These are phyloP conservation scores for Stramenopiles sp. DNA, from an alignment of 352 stramenopile species.

Conservation along the genomic window DNA sequence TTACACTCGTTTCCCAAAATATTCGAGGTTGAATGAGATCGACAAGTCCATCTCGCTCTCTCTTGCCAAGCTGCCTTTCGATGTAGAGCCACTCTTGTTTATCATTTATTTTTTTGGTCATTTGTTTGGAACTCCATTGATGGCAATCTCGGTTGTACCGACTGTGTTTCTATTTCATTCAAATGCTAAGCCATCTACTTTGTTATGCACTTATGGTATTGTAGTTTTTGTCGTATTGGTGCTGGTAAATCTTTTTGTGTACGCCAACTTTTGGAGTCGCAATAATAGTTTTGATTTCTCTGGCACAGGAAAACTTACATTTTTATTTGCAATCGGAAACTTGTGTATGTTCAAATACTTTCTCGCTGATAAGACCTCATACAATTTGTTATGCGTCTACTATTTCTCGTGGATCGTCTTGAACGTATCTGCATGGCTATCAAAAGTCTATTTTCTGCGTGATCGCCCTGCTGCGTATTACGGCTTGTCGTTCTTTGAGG, in stretches of 20 bases:
- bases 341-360: not conserved
- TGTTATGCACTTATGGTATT: not conserved
- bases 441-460: not conserved
- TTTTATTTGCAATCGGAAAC: not conserved
- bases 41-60: not conserved
- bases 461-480: not conserved
- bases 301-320: not conserved
- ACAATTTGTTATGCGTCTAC: not conserved
- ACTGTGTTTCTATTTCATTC: not conserved
- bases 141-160: not conserved
- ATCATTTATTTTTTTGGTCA: not conserved
- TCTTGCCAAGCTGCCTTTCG: not conserved
- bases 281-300: not conserved
- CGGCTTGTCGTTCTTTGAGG: not conserved
- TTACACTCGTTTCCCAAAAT: not conserved
- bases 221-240: not conserved
- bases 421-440: not conserved
- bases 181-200: not conserved
- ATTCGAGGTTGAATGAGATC: not conserved
- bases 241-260: not conserved
- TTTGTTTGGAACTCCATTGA: not conserved
- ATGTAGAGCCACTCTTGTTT: not conserved
- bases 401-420: not conserved
- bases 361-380: not conserved
- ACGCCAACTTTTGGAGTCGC: not conserved